Percentiles rank a stretch among this genome's conserved stretches.
These are phyloP conservation scores for Sphagnum magellanicum DNA, from an alignment of 228 moss, liverwort and hornwort genomes.

Conservation along the genomic window DNA sequence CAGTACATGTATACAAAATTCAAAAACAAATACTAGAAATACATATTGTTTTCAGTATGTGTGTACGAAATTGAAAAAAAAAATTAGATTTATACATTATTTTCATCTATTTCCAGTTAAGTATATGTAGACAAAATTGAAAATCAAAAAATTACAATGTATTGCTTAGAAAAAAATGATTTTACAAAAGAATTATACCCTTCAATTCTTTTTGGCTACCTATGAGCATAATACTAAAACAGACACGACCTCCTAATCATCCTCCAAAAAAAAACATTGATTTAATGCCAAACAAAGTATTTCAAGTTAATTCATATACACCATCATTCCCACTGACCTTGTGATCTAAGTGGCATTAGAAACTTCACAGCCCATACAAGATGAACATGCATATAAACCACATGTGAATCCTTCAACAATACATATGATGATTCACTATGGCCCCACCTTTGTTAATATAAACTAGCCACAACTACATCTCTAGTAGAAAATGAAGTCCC, in stretches of 20 bases:
- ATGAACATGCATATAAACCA: slow-evolving; percentile 1
- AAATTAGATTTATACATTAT: too few species aligned
- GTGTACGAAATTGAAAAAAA: too few species aligned
- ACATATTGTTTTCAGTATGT: too few species aligned
- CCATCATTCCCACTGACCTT: not conserved
- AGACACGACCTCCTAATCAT: not conserved
- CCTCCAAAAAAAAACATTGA: not conserved
- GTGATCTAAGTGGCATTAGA: not conserved
- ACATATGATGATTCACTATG: not conserved
- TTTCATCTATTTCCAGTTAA: too few species aligned
- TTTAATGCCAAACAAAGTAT: not conserved
- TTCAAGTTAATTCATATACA: not conserved
- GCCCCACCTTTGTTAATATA: not conserved
- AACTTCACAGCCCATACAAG: not conserved
- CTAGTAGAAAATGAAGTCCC: not conserved
- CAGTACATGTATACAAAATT: too few species aligned
- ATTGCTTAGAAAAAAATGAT: too few species aligned
- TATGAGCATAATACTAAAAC: too few species aligned
- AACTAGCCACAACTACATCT: not conserved
- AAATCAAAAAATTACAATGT: too few species aligned
- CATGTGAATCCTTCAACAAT: not conserved
- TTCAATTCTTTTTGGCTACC: too few species aligned
- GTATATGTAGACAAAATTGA: too few species aligned
- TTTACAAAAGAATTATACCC: too few species aligned
- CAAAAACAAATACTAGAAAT: too few species aligned